These are phyloP conservation scores for Amanita thiersii DNA, from an alignment of 768 basidiomycete species.

Conservation along the genomic window DNA sequence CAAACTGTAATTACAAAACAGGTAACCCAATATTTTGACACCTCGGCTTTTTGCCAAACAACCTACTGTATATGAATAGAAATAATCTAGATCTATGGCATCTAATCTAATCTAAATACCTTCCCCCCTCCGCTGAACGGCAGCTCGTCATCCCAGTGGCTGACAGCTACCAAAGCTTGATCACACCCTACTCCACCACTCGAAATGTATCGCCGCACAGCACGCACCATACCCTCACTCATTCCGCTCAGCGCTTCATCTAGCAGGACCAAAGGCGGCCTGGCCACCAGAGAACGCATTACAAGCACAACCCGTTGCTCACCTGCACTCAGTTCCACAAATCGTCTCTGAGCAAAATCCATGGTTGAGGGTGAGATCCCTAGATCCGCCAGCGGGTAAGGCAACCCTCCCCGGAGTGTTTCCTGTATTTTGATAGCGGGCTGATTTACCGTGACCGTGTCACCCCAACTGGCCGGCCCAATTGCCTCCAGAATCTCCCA, in stretches of 20 bases:
- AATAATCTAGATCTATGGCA: no score
- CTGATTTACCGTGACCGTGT: neutral
- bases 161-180: conserved; percentile 81
- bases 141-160: conserved; percentile 88
- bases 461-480: conserved; percentile 48
- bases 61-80: no score
- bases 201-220: conserved; percentile 57
- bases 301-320: conserved; percentile 80
- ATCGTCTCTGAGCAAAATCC: conserved; percentile 40
- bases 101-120: conserved; percentile 21
- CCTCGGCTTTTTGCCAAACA: no score
- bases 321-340: conserved; percentile 59
- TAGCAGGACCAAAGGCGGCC: conserved; percentile 68
- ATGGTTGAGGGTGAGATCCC: conserved; percentile 19
- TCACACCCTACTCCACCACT: conserved; percentile 37
- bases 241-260: conserved; percentile 96
- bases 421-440: neutral
- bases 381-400: no score
- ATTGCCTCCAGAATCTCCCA: conserved; percentile 58
- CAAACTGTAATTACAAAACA: no score
- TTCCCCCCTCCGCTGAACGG: conserved; percentile 58
- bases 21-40: no score
- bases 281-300: conserved; percentile 76
- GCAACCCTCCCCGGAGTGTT: no score
- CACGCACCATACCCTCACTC: conserved; percentile 68